phyloP scores from a whole-genome alignment of 2,329 filamentous ascomycete genomes.

The Cadophora malorum region DNA sequence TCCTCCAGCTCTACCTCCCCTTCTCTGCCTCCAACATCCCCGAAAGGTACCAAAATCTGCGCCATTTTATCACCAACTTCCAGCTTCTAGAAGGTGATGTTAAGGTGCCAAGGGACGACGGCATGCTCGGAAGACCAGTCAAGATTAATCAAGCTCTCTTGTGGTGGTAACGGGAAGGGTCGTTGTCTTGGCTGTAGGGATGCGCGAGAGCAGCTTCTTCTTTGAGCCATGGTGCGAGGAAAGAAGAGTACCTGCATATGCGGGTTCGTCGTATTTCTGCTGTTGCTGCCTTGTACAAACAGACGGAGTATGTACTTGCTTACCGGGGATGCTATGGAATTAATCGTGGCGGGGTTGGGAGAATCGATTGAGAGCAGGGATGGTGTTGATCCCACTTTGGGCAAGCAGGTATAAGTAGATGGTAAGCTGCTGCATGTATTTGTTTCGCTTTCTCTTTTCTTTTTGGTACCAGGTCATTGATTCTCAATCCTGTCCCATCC shows the following conservation, averaged over 20 bases:
- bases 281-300: neutral
- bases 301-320: neutral
- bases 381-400: constrained; percentile 8
- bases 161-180: neutral
- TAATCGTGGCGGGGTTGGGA: neutral
- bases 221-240: neutral
- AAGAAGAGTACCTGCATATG: constrained; percentile 4
- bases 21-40: too few species aligned
- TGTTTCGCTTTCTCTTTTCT: neutral
- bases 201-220: neutral
- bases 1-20: neutral
- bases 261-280: neutral
- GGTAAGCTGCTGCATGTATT: neutral
- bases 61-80: neutral
- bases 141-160: neutral
- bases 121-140: neutral
- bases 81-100: neutral
- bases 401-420: neutral
- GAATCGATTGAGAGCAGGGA: neutral
- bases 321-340: neutral
- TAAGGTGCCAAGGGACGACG: neutral
- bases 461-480: constrained; percentile 6
- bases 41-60: neutral
- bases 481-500: neutral
- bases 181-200: neutral